Conservation (phyloP, 2,329 filamentous ascomycete species). For the Aureobasidium sp. region DNA sequence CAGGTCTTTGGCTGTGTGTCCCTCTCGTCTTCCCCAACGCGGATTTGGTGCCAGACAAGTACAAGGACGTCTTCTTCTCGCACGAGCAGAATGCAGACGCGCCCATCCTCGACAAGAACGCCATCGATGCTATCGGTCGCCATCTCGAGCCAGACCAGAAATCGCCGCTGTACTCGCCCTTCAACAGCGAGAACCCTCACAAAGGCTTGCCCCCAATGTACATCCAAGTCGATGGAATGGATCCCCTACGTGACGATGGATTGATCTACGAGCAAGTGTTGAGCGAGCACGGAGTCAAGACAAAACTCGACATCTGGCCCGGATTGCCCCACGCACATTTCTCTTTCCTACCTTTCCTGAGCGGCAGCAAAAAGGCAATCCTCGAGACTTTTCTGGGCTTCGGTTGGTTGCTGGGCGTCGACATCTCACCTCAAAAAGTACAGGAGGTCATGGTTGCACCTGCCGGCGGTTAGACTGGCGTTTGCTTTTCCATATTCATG, state of each 20-base stretch:
- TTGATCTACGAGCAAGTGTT: constrained; percentile 47
- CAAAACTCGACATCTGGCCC: constrained; percentile 38
- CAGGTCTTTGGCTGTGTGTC: constrained; percentile 42
- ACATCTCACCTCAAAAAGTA: constrained; percentile 18
- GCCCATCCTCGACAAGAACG: constrained; percentile 27
- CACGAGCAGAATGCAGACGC: constrained; percentile 37
- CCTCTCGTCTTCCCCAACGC: constrained; percentile 31
- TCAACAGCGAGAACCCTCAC: constrained; percentile 29
- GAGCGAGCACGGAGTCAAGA: constrained; percentile 39
- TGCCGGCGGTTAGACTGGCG: constrained; percentile 2
- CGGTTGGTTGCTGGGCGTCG: constrained; percentile 30
- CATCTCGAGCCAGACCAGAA: constrained; percentile 15
- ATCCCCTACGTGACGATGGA: constrained; percentile 47
- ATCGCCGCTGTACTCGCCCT: constrained; percentile 25
- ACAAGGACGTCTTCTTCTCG: constrained; percentile 34
- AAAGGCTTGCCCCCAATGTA: constrained; percentile 40
- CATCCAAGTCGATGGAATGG: constrained; percentile 46
- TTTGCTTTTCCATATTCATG: neutral
- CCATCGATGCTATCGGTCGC: constrained; percentile 23
- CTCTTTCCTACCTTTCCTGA: constrained; percentile 28
- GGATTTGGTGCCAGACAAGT: constrained; percentile 33
- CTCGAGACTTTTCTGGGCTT: constrained; percentile 28
- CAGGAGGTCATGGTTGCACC: constrained; percentile 15
- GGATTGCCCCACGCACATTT: constrained; percentile 37
- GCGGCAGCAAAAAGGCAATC: constrained; percentile 23